phyloP scores from a whole-genome alignment of 441 rosid genomes.

The Erysimum cheiri region DNA sequence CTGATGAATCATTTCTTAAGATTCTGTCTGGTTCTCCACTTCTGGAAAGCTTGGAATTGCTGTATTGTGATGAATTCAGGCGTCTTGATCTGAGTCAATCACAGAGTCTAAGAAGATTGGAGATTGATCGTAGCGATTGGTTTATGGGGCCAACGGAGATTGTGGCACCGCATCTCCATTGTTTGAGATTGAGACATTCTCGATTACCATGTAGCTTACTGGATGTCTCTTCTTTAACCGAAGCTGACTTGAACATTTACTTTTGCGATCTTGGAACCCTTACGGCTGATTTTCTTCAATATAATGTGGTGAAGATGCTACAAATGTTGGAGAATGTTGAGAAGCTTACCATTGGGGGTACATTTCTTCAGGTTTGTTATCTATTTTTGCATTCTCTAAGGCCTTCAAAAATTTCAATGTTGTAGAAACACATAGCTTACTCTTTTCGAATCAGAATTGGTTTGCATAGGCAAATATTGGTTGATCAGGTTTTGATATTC shows the following conservation, averaged over 20 bases:
- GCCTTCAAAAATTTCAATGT: neutral
- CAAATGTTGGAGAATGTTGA: slow-evolving; percentile 28
- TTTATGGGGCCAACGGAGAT: slow-evolving; percentile 33
- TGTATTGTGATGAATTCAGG: slow-evolving; percentile 32
- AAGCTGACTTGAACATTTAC: slow-evolving; percentile 42
- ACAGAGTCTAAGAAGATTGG: slow-evolving; percentile 20
- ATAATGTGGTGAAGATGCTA: slow-evolving; percentile 34
- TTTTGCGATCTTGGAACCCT: slow-evolving; percentile 34
- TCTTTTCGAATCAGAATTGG: neutral
- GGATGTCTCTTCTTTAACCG: slow-evolving; percentile 35
- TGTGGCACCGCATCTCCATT: slow-evolving; percentile 38
- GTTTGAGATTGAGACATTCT: slow-evolving; percentile 38
- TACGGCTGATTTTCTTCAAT: slow-evolving; percentile 32
- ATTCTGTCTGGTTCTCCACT: slow-evolving; percentile 36
- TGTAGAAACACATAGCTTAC: neutral
- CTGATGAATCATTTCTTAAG: slow-evolving; percentile 33
- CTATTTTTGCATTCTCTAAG: neutral
- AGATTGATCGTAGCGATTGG: slow-evolving; percentile 41
- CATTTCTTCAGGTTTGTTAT: slow-evolving; percentile 43
- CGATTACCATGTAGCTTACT: slow-evolving; percentile 20
- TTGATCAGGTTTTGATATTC: slow-evolving; percentile 3
- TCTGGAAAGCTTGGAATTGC: slow-evolving; percentile 37
- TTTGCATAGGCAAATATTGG: slow-evolving; percentile 1
- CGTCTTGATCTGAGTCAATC: slow-evolving; percentile 42
- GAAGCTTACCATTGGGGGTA: slow-evolving; percentile 41